A percentile compares a stretch with the other conserved stretches of the same genome.
Conservation (phyloP, 257 asterid species). For the Fraxinus cuspidata region DNA sequence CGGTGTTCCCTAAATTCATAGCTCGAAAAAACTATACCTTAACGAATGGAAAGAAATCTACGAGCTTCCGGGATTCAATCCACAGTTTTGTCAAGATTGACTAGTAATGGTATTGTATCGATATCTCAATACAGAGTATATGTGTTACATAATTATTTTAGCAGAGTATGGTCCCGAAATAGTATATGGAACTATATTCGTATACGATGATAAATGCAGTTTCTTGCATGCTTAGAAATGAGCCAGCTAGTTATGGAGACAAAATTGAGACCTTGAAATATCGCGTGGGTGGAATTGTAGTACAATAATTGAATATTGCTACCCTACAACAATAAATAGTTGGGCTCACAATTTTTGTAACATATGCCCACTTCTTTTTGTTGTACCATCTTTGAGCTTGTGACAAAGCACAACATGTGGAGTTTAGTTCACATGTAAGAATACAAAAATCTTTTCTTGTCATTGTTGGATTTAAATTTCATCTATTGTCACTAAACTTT, state of each 20-base stretch:
- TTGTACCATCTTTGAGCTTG: neutral
- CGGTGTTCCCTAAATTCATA: no score
- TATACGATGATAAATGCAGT: neutral
- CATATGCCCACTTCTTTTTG: neutral
- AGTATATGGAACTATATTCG: no score
- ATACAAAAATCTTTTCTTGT: neutral
- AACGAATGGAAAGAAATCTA: neutral
- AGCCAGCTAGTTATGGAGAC: neutral
- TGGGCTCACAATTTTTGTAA: neutral
- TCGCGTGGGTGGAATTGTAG: neutral
- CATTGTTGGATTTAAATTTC: neutral
- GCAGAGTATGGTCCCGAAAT: no score
- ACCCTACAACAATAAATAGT: neutral
- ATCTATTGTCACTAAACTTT: neutral
- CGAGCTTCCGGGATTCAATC: no score
- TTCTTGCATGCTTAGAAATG: neutral
- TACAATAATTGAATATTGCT: neutral
- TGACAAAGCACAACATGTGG: neutral
- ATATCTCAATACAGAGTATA: neutral
- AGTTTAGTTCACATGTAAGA: neutral
- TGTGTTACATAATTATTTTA: no score
- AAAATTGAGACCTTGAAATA: neutral
- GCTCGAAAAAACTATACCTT: no score
- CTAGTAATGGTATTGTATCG: neutral
- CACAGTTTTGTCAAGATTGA: neutral